These are phyloP conservation scores for Pelargonium nanum DNA, from an alignment of 345 rosid species.

Conservation along the genomic window DNA sequence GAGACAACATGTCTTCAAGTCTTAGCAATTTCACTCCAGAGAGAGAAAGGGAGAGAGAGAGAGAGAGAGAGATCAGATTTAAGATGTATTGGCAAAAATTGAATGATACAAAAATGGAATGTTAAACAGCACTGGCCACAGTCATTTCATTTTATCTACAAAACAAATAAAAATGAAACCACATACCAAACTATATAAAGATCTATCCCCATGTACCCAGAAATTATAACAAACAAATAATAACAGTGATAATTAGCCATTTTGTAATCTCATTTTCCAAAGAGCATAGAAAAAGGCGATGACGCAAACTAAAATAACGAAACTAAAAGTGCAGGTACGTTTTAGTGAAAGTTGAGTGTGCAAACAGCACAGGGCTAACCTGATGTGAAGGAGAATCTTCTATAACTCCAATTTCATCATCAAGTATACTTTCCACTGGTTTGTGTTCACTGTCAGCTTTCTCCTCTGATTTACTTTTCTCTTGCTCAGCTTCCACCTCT, in stretches of 20 bases:
- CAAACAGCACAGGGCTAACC: constrained; percentile 28
- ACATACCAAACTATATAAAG: background rate
- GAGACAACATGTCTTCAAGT: background rate
- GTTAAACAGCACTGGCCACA: too few relatives aligned
- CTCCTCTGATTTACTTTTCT: too few relatives aligned
- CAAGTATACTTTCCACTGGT: constrained; percentile 17
- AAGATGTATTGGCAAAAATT: too few relatives aligned
- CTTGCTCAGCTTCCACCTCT: background rate
- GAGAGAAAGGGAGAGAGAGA: too few relatives aligned
- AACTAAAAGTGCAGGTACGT: background rate
- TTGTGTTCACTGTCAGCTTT: constrained; percentile 18
- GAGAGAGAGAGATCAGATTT: too few relatives aligned
- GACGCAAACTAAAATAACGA: background rate
- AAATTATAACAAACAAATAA: too few relatives aligned
- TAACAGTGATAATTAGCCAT: too few relatives aligned
- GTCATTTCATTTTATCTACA: background rate
- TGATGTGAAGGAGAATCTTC: constrained; percentile 46
- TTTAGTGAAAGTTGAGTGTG: background rate
- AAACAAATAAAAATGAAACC: background rate
- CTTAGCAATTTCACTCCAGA: too few relatives aligned
- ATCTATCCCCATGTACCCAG: background rate
- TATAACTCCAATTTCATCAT: constrained; percentile 38
- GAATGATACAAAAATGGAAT: too few relatives aligned
- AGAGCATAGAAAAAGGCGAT: background rate
- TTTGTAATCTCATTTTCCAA: too few relatives aligned